phyloP scores from a whole-genome alignment of 2,329 filamentous ascomycete species.

The Colletotrichum sojae region DNA sequence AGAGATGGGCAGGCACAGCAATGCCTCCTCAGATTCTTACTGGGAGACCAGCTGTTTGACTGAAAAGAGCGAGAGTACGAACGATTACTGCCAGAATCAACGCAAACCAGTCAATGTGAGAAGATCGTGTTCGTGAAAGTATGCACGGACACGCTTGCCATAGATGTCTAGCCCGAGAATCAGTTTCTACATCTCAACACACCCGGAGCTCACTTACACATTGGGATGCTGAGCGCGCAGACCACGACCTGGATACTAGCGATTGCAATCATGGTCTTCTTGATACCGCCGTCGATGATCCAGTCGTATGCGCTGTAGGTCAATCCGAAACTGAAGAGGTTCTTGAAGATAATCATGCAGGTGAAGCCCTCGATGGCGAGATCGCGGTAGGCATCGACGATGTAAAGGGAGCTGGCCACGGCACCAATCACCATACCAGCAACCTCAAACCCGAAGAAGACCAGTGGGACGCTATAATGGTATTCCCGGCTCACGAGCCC shows the following conservation, averaged over 20 bases:
- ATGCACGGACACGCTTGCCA: conserved; percentile 82
- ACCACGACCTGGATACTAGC: conserved; percentile 83
- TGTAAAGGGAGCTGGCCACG: conserved; percentile 87
- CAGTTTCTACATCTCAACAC: conserved; percentile 7
- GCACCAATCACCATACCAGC: conserved; percentile 94
- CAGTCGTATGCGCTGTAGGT: conserved; percentile 90
- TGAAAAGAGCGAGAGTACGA: not conserved
- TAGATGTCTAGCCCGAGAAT: conserved; percentile 72
- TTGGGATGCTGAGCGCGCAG: conserved; percentile 81
- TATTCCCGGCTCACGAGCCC: conserved; percentile 70
- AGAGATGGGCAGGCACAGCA: too few species aligned
- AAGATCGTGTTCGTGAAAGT: conserved; percentile 82
- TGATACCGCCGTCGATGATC: conserved; percentile 77
- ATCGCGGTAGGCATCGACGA: conserved; percentile 92
- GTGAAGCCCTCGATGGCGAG: conserved; percentile 91
- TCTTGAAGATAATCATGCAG: conserved; percentile 93
- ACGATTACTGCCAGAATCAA: conserved; percentile 4
- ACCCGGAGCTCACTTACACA: conserved; percentile 73
- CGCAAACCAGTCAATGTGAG: conserved; percentile 63
- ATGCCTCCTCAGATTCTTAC: too few species aligned
- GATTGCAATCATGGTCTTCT: conserved; percentile 76
- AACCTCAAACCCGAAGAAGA: conserved; percentile 88
- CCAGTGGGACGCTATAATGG: conserved; percentile 80
- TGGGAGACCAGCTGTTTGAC: not conserved
- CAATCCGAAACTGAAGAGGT: conserved; percentile 89